Evolutionary conservation across 108 stramenopile genomes (phyloP), one percentile per base, ranked within the genome.

Genomic region (Cyclotella atomus): DNA sequence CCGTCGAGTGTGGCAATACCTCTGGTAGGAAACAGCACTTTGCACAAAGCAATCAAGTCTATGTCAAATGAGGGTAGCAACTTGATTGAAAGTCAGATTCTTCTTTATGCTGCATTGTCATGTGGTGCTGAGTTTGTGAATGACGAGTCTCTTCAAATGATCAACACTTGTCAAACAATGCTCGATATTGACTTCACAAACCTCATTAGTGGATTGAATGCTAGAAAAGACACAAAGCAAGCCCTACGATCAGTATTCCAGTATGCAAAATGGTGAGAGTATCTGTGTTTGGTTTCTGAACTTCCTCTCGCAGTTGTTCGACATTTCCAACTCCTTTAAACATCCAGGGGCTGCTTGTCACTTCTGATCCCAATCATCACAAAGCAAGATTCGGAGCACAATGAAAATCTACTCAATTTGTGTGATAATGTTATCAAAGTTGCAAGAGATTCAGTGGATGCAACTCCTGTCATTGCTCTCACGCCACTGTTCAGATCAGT

Each of bases 71-170:
- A 25, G 8, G 30, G 64, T 7, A 24, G 46, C 20, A 52, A 83
- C 27, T 27, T 73, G 47, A 69, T 83, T 0, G 69, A 69, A 24
- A 45, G 46, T 7, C 59, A 75, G 62, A 77, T 84, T 16, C 56
- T 87, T 19, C 62, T 74, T 10, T 94, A 88, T 68, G 90, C 87
- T 12, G 81, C 89, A 12, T 70, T 91, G 17, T 86, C 92, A n/a
- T 79, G 84, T 47, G 89, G 88, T 23, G 91, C 86, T 9, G 56
- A 75, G 6, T 78, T 73, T 28, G 41, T 19, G 4, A 67, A 65
- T 32, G 24, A 62, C 21, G 71, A 76, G 20, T 52, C 79, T 25
- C 52, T 27, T 25, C 70, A 38, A 28, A 70, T 65, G 30, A 33
- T 70, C 0, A 36, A 33, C 23, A 54, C 36, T 15, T 62, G 75